These are phyloP conservation scores for Phaeosphaeriaceae sp. DNA, from an alignment of 2,329 filamentous ascomycete species.

Conservation along the genomic window DNA sequence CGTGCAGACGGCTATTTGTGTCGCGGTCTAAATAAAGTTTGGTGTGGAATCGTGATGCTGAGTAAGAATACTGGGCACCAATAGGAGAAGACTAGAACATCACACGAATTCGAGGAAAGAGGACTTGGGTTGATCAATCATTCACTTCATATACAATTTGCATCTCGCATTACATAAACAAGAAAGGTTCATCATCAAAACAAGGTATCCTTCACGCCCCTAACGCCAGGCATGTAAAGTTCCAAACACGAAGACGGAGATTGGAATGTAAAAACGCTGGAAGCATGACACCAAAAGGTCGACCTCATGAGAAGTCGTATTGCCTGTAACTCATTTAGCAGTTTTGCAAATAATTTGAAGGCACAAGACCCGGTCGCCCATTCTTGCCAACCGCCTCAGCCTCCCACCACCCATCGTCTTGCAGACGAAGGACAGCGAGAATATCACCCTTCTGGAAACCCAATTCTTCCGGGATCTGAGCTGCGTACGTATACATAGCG, in stretches of 20 bases:
- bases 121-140: not conserved
- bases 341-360: conserved; percentile 70
- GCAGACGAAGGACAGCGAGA: conserved; percentile 83
- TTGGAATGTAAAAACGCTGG: too few species aligned
- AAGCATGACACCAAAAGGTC: too few species aligned
- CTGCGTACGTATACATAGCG: conserved; percentile 91
- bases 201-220: too few species aligned
- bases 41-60: not conserved
- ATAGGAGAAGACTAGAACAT: too few species aligned
- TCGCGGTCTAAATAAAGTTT: not conserved
- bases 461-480: conserved; percentile 93
- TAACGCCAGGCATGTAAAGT: too few species aligned
- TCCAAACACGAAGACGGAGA: too few species aligned
- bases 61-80: not conserved
- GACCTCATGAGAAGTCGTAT: not conserved
- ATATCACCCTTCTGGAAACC: conserved; percentile 92
- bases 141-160: not conserved
- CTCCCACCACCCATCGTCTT: conserved; percentile 99
- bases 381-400: conserved; percentile 80
- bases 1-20: too few species aligned
- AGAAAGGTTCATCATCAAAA: too few species aligned
- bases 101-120: not conserved
- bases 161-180: too few species aligned
- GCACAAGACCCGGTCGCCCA: conserved; percentile 64
- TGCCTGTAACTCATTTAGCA: conserved; percentile 45